Evolutionary conservation across 2,329 filamentous ascomycete species (phyloP), one percentile per base, ranked within the genome.

Genomic region (Beauveria sp.): DNA sequence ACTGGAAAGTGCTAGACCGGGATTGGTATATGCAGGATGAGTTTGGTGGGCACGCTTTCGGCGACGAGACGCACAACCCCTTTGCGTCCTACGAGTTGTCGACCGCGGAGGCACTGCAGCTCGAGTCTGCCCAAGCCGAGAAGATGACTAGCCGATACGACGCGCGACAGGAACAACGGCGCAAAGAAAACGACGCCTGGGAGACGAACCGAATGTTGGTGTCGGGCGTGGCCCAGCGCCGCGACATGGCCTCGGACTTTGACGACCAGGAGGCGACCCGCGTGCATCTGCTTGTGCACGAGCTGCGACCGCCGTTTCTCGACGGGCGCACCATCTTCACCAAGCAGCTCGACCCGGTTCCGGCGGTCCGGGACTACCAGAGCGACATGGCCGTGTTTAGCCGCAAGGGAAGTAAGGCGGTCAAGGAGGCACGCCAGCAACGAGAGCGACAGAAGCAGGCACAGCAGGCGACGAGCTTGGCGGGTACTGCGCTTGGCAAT

Each of bases 381-480:
- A 99, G 96, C 71, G 95, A 99, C 71, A 96, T 99, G 95, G 95
- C 95, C 1, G 93, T 99, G 1, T 98, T 98, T 69, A 96, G 92
- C 76, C 85, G 93, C 49, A 97, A 97, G 73, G 95, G 95, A 1
- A 98, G 93, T 71, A 89, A 87, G 68, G 92, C 97, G 2, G 95
- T 99, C 14, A 90, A 89, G 69, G 95, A 99, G 68, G 88, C 89
- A 67, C 83, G 96, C 48, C 92, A 96, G 74, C 92, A 96, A 74
- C 89, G 93, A 65, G 95, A 99, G 73, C 85, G 95, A 48, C 91
- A 96, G 70, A 91, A 92, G 69, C 93, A 98, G 74, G 93, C 95
- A 0, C 92, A 97, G 71, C 89, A 98, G 70, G 93, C 95, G 7
- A 98, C 95, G 0, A 97, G 91, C 67, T 84, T 96, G 72, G 90